Percentiles rank a stretch among this genome's conserved stretches.
phyloP scores from a whole-genome alignment of 2,329 filamentous ascomycete genomes.

The Colletotrichum costaricense region DNA sequence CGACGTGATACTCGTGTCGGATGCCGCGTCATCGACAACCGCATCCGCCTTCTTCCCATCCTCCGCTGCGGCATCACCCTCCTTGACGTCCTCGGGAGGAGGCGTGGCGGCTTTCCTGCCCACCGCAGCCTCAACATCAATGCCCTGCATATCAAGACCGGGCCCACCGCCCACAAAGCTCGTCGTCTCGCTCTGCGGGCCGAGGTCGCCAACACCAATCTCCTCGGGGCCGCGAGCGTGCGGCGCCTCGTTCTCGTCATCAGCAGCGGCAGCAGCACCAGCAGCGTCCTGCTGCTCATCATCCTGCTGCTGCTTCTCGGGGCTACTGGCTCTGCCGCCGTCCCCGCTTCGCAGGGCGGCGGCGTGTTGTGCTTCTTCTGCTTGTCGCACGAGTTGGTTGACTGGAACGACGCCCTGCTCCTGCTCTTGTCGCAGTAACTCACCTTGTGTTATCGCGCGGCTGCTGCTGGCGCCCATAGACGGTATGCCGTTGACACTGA shows the following conservation, averaged over 20 bases:
- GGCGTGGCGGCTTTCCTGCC: slow-evolving; percentile 58
- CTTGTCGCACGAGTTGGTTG: slow-evolving; percentile 63
- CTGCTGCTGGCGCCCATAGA: slow-evolving; percentile 56
- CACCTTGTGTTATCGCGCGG: slow-evolving; percentile 81
- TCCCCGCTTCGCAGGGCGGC: slow-evolving; percentile 29
- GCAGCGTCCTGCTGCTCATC: slow-evolving; percentile 25
- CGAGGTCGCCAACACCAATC: slow-evolving; percentile 88
- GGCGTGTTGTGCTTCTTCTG: slow-evolving; percentile 37
- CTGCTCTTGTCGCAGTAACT: slow-evolving; percentile 88
- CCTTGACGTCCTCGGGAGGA: slow-evolving; percentile 40
- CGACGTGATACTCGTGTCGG: slow-evolving; percentile 46
- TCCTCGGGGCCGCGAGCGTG: slow-evolving; percentile 87
- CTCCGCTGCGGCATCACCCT: slow-evolving; percentile 35
- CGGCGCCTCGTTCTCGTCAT: slow-evolving; percentile 73
- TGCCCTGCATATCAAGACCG: slow-evolving; percentile 62
- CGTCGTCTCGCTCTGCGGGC: slow-evolving; percentile 70
- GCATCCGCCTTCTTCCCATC: slow-evolving; percentile 23
- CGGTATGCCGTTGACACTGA: slow-evolving; percentile 77
- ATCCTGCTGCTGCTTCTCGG: slow-evolving; percentile 37
- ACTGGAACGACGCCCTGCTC: slow-evolving; percentile 82
- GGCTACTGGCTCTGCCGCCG: slow-evolving; percentile 22
- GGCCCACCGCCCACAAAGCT: slow-evolving; percentile 50
- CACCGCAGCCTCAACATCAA: slow-evolving; percentile 71
- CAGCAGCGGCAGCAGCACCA: slow-evolving; percentile 48
- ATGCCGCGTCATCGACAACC: slow-evolving; percentile 40